Base-by-base conservation (phyloP, 257 asterid species). In the Solanum etuberosum region DNA sequence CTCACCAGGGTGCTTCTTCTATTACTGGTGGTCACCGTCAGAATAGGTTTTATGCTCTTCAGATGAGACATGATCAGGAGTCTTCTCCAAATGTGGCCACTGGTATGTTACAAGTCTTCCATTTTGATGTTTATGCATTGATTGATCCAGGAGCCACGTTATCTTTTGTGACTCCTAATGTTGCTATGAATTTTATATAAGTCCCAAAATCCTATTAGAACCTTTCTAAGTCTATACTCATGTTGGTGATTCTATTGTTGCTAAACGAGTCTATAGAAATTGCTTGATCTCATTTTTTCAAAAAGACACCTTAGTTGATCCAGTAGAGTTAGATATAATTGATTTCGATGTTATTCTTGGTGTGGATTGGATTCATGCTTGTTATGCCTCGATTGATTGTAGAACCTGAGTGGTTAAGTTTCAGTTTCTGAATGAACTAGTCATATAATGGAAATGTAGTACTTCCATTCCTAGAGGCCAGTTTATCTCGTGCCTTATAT, bases 21-120 rank as follows among this genome's bases (percentile, higher is more conserved):
- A 1, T 4, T 1, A 54, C 25, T 54, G 0, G 63, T 54, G 63
- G 63, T 54, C 25, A 54, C 4, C 5, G 11, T 20, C 10, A 7
- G 1, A 54, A 54, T 20, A 54, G 10, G 25, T 20, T 51, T 16
- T 54, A 20, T 54, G 10, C 11, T 54, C 63, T 54, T 54, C 25
- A 0, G 2, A 20, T 11, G 20, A 25, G 1, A 54, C 11, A 54
- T 20, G 5, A 54, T 54, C 0, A 54, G 4, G 25, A 2, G 4
- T 20, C 10, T 54, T 20, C 63, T 54, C 25, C 25, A 54, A 54
- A 54, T 7, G 10, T 54, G 11, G 2, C 5, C n/a, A 54, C 11
- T 54, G 4, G 25, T 54, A 48, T 3, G 25, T 54, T 54, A 20
- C 63, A 54, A 54, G 63, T 54, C 63, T 54, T 54, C 3, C 0